Percentiles rank a stretch among this genome's conserved stretches.
Conservation (phyloP, 108 stramenopile species). For the Pseudonitzschia multistriata region DNA sequence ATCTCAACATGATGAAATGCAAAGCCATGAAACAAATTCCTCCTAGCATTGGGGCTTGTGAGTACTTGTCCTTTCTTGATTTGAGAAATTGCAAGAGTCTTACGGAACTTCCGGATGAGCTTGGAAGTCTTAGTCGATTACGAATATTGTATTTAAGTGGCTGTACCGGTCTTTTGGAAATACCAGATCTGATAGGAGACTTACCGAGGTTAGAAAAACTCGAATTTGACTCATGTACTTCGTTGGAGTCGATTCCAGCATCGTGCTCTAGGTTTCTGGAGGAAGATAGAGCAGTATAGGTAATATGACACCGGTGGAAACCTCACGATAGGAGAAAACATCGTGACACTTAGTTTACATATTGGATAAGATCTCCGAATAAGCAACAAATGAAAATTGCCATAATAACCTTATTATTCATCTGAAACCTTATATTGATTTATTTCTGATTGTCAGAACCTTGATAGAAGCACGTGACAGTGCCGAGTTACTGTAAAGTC, state of each 20-base stretch:
- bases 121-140: slow-evolving; percentile 9
- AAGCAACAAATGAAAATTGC: too few species aligned
- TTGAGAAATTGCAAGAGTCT: slow-evolving; percentile 11
- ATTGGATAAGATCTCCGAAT: too few species aligned
- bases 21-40: slow-evolving; percentile 2
- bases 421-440: too few species aligned
- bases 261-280: background rate
- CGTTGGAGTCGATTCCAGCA: slow-evolving; percentile 2
- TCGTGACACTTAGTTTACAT: too few species aligned
- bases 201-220: slow-evolving; percentile 4
- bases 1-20: slow-evolving; percentile 13
- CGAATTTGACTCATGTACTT: slow-evolving; percentile 6
- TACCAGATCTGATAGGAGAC: slow-evolving; percentile 12
- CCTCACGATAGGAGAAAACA: too few species aligned
- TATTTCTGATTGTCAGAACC: too few species aligned
- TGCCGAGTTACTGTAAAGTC: background rate
- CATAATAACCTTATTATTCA: too few species aligned
- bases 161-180: slow-evolving; percentile 2
- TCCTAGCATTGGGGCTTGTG: slow-evolving; percentile 3
- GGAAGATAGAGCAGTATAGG: background rate
- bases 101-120: background rate
- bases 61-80: slow-evolving; percentile 7
- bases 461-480: too few species aligned
- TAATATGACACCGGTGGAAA: background rate
- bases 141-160: background rate